A percentile compares a stretch with the other conserved stretches of the same genome.
Evolutionary conservation across 2,329 filamentous ascomycete genomes (phyloP).

Genomic region (Alternaria conjuncta): DNA sequence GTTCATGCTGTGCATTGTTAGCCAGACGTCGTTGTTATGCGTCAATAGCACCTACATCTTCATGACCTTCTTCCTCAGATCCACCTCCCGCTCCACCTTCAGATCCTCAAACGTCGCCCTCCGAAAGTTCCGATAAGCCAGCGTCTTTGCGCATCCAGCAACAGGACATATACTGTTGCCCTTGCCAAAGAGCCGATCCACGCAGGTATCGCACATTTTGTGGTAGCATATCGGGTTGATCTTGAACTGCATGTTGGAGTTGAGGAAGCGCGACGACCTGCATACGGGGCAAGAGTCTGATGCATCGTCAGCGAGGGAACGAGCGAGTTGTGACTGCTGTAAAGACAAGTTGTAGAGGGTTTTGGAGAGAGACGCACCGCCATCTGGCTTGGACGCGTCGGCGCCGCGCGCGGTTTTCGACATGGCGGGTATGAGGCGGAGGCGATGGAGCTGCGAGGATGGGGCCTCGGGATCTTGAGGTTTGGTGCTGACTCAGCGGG

Average conservation of each 20-base stretch:
- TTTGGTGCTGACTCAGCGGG: constrained; percentile 22
- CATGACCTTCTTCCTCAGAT: constrained; percentile 82
- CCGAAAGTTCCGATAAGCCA: constrained; percentile 84
- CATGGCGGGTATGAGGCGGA: constrained; percentile 36
- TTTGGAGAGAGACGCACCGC: constrained; percentile 46
- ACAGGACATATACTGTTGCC: constrained; percentile 93
- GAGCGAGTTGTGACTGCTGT: constrained; percentile 22
- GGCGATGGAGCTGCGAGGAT: constrained; percentile 1
- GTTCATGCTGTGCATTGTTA: constrained; percentile 71
- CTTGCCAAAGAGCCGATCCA: constrained; percentile 89
- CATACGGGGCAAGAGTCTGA: constrained; percentile 92
- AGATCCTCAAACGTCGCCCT: constrained; percentile 90
- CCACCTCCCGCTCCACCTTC: constrained; percentile 87
- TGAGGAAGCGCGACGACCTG: constrained; percentile 95
- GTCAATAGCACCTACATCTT: constrained; percentile 51
- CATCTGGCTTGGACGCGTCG: constrained; percentile 44
- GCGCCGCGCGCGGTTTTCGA: constrained; percentile 41
- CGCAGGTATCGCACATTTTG: constrained; percentile 96
- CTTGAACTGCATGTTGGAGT: constrained; percentile 90
- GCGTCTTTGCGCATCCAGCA: constrained; percentile 82
- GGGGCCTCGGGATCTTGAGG: neutral
- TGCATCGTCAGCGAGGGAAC: constrained; percentile 33
- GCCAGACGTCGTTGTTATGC: neutral
- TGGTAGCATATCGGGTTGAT: constrained; percentile 99
- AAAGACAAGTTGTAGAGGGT: constrained; percentile 41